These are phyloP conservation scores for Fusarium proliferatum DNA, from an alignment of 2,329 filamentous ascomycete genomes.

Conservation along the genomic window DNA sequence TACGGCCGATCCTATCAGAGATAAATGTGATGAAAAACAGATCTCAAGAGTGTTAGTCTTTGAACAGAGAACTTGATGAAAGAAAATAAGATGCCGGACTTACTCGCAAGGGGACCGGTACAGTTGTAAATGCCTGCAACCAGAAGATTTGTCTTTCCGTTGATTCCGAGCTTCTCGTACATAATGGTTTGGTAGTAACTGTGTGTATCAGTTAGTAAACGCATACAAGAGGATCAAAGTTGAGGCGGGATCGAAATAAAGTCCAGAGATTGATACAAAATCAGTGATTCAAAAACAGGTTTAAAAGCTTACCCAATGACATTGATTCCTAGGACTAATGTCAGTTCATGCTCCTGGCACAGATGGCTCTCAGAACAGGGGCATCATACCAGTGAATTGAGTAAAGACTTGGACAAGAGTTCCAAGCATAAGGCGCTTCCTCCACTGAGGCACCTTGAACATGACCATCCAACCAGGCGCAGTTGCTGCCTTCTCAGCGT, in stretches of 20 bases:
- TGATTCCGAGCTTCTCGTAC: slow-evolving; percentile 62
- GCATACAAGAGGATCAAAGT: too few species aligned
- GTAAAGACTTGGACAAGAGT: slow-evolving; percentile 70
- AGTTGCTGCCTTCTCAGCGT: slow-evolving; percentile 44
- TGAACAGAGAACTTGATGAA: neutral
- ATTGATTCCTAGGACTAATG: slow-evolving; percentile 53
- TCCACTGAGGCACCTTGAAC: slow-evolving; percentile 66
- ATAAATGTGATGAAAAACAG: slow-evolving; percentile 67
- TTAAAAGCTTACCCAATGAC: slow-evolving; percentile 57
- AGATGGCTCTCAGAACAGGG: neutral
- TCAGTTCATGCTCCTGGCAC: neutral
- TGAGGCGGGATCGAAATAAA: too few species aligned
- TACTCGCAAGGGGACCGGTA: slow-evolving; percentile 63
- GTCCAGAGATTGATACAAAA: neutral
- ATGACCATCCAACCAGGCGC: slow-evolving; percentile 63
- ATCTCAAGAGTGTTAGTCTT: slow-evolving; percentile 47
- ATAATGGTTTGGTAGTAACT: slow-evolving; percentile 63
- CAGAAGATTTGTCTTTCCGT: slow-evolving; percentile 62
- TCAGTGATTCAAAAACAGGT: neutral
- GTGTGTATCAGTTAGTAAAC: neutral
- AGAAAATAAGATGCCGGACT: neutral
- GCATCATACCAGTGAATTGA: slow-evolving; percentile 55
- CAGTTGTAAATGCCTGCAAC: slow-evolving; percentile 71
- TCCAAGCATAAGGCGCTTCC: slow-evolving; percentile 67
- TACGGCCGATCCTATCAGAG: slow-evolving; percentile 70